A percentile compares a stretch with the other conserved stretches of the same genome.
These are phyloP conservation scores for Sclerotinia spermophila DNA, from an alignment of 2,329 filamentous ascomycete species.

Conservation along the genomic window DNA sequence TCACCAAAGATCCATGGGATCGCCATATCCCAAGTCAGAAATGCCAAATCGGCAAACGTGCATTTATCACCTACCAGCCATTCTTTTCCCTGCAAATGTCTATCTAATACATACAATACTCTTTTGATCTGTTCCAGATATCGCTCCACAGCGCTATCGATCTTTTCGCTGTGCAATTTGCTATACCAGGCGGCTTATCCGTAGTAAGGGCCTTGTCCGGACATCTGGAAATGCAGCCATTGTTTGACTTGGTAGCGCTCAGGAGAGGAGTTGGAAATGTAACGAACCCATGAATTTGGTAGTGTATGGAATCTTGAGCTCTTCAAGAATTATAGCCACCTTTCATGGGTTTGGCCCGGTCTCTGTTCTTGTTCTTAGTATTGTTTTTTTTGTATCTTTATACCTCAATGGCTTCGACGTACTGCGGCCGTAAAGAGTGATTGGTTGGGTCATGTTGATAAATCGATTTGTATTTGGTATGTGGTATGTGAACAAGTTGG, in stretches of 20 bases:
- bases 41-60: conserved; percentile 39
- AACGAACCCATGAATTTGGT: conserved; percentile 1
- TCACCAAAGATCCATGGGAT: conserved; percentile 22
- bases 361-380: neutral
- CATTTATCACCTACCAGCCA: conserved; percentile 41
- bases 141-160: conserved; percentile 42
- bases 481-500: neutral
- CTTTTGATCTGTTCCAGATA: conserved; percentile 43
- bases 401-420: neutral
- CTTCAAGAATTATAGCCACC: conserved; percentile 44
- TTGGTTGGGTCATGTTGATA: neutral
- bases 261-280: neutral
- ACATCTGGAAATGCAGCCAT: neutral
- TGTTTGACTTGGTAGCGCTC: neutral
- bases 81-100: conserved; percentile 37
- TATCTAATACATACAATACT: conserved; percentile 41
- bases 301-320: conserved; percentile 43
- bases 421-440: neutral
- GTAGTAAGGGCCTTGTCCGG: neutral
- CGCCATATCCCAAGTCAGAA: conserved; percentile 22
- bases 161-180: conserved; percentile 39
- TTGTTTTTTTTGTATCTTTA: neutral
- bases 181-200: conserved; percentile 35
- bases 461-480: neutral
- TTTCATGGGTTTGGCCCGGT: neutral